Percentiles rank a stretch among this genome's conserved stretches.
phyloP scores from a whole-genome alignment of 805 yeast species.

The Candida tammaniensis region DNA sequence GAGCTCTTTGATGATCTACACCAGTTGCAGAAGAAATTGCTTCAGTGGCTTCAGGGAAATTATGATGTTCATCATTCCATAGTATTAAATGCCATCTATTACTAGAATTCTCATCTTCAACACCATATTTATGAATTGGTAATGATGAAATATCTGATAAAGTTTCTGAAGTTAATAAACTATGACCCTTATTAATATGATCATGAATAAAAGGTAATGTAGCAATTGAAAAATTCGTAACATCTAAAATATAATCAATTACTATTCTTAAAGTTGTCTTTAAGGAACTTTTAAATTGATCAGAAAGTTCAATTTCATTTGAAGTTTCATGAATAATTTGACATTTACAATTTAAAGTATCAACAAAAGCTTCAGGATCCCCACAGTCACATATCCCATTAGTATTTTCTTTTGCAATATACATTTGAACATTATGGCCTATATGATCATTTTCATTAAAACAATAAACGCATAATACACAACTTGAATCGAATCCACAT shows the following conservation, averaged over 20 bases:
- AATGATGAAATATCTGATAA: constrained; percentile 32
- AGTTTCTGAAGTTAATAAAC: constrained; percentile 19
- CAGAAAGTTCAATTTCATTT: constrained; percentile 6
- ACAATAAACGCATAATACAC: constrained; percentile 73
- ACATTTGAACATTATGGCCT: constrained; percentile 60
- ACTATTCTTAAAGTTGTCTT: constrained; percentile 28
- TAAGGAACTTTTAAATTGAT: constrained; percentile 18
- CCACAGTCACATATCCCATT: constrained; percentile 76
- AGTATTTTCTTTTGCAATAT: constrained; percentile 43
- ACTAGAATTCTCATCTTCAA: constrained; percentile 29
- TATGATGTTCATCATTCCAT: constrained; percentile 82
- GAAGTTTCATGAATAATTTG: constrained; percentile 11
- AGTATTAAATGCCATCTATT: constrained; percentile 47
- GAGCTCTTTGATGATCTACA: constrained; percentile 23
- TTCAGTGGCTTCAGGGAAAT: constrained; percentile 50
- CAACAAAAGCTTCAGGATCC: constrained; percentile 62
- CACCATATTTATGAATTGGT: constrained; percentile 28
- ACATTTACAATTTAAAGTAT: constrained; percentile 50
- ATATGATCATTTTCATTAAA: constrained; percentile 67
- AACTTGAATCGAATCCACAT: constrained; percentile 75
- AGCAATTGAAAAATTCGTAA: constrained; percentile 35
- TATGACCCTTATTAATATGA: constrained; percentile 22
- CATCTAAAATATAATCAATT: constrained; percentile 44
- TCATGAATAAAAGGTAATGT: constrained; percentile 40
- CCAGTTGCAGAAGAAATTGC: constrained; percentile 41